Evolutionary conservation across 768 basidiomycete genomes (phyloP).

Genomic region (Suillus subaureus): DNA sequence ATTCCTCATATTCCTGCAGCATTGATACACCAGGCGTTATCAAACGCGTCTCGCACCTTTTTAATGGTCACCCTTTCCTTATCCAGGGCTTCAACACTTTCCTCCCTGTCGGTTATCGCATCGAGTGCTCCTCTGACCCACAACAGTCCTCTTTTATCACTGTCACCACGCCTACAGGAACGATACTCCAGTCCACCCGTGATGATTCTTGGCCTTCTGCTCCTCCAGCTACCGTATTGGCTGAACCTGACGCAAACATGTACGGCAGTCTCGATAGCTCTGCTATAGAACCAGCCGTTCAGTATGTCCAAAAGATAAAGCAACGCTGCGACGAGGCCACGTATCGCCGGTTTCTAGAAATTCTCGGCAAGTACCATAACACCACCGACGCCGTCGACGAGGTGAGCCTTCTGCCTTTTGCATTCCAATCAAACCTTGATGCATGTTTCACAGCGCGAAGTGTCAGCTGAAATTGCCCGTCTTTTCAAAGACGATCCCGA

Average conservation of each 20-base stretch:
- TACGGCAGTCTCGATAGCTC: slow-evolving; percentile 41
- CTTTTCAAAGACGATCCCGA: slow-evolving; percentile 80
- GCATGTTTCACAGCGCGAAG: slow-evolving; percentile 54
- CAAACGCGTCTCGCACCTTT: slow-evolving; percentile 89
- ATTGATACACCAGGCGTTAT: slow-evolving; percentile 99
- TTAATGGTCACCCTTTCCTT: slow-evolving; percentile 85
- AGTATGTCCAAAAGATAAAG: slow-evolving; percentile 97
- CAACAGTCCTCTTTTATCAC: slow-evolving; percentile 69
- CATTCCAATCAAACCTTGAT: neutral
- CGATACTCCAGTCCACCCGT: slow-evolving; percentile 54
- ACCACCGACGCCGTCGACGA: slow-evolving; percentile 63
- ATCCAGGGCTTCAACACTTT: slow-evolving; percentile 99
- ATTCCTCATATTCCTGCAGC: slow-evolving; percentile 40
- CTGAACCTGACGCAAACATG: slow-evolving; percentile 22
- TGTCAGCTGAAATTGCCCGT: slow-evolving; percentile 65
- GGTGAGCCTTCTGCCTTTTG: slow-evolving; percentile 35
- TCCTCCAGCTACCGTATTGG: slow-evolving; percentile 13
- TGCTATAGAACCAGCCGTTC: slow-evolving; percentile 77
- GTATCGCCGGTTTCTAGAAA: slow-evolving; percentile 77
- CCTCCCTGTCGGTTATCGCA: slow-evolving; percentile 90
- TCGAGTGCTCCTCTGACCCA: slow-evolving; percentile 73
- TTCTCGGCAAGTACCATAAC: slow-evolving; percentile 65
- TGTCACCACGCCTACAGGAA: slow-evolving; percentile 76
- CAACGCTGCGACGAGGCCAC: slow-evolving; percentile 90
- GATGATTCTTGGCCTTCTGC: slow-evolving; percentile 46